A percentile compares a stretch with the other conserved stretches of the same genome.
phyloP scores from a whole-genome alignment of 495 filamentous ascomycete genomes.

The Tuber indicum region DNA sequence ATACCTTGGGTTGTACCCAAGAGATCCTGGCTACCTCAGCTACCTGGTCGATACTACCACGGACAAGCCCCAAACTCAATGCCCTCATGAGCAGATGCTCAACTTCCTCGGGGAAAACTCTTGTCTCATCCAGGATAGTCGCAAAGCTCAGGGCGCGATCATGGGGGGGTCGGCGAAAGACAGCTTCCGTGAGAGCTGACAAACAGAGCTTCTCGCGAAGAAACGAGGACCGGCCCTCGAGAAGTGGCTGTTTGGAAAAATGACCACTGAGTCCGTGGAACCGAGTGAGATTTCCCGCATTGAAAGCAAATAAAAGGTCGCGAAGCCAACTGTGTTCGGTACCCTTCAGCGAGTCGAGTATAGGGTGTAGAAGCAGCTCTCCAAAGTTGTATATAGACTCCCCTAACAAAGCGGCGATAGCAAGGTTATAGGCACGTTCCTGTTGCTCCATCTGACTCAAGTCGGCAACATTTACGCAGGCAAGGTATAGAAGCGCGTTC shows the following conservation, averaged over 20 bases:
- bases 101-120: slow-evolving; percentile 81
- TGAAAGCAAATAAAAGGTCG: slow-evolving; percentile 93
- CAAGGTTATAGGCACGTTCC: slow-evolving; percentile 81
- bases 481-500: slow-evolving; percentile 95
- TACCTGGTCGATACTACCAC: slow-evolving; percentile 93
- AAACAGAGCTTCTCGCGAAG: slow-evolving; percentile 97
- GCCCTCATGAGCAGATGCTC: slow-evolving; percentile 99
- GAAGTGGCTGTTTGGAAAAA: slow-evolving; percentile 68
- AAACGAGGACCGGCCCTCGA: slow-evolving; percentile 69
- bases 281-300: slow-evolving; percentile 82
- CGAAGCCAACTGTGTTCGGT: slow-evolving; percentile 67
- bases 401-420: slow-evolving; percentile 84
- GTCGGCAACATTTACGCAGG: slow-evolving; percentile 77
- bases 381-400: slow-evolving; percentile 98
- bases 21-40: slow-evolving; percentile 88
- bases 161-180: slow-evolving; percentile 91
- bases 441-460: slow-evolving; percentile 65
- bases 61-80: slow-evolving; percentile 78
- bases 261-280: slow-evolving; percentile 75
- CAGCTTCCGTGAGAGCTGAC: slow-evolving; percentile 87
- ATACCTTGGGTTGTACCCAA: slow-evolving; percentile 97
- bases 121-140: slow-evolving; percentile 83
- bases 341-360: slow-evolving; percentile 67
- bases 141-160: slow-evolving; percentile 87
- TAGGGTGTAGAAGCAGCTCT: slow-evolving; percentile 94